Conservation (phyloP, 345 rosid genomes). For the Eucalyptus brandiana region DNA sequence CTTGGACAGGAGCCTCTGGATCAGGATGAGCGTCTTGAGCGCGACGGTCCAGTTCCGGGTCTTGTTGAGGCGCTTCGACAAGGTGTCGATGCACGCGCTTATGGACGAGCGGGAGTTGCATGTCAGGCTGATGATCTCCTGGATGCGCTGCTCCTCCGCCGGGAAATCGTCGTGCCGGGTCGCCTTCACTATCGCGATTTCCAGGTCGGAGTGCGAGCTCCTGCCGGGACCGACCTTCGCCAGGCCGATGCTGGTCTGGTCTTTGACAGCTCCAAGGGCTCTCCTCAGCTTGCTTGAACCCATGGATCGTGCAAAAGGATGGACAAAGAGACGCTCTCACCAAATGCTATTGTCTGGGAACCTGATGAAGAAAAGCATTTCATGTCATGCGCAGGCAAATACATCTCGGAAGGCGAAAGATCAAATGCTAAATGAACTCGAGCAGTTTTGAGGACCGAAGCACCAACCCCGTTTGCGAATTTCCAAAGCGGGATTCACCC, state of each 20-base stretch:
- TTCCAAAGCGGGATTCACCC: background rate
- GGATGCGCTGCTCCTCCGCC: constrained; percentile 60
- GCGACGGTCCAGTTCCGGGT: constrained; percentile 89
- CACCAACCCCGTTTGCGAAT: background rate
- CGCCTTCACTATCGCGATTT: constrained; percentile 80
- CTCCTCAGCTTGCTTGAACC: constrained; percentile 58
- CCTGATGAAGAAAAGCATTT: background rate
- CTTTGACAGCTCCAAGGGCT: constrained; percentile 82
- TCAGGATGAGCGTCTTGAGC: constrained; percentile 52
- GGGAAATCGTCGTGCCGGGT: constrained; percentile 85
- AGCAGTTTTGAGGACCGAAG: background rate
- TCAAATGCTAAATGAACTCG: background rate
- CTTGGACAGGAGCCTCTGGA: constrained; percentile 52
- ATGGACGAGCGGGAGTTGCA: constrained; percentile 52
- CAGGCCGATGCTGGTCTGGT: constrained; percentile 78
- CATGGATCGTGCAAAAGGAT: constrained; percentile 18
- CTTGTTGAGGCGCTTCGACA: constrained; percentile 64
- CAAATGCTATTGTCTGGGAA: background rate
- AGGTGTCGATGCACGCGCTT: constrained; percentile 37
- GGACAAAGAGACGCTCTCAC: background rate
- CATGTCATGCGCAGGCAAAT: background rate
- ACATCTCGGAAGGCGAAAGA: background rate
- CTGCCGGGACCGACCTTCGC: constrained; percentile 64
- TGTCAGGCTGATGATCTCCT: constrained; percentile 71
- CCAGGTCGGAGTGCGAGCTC: constrained; percentile 56